Evolutionary conservation across 768 basidiomycete genomes (phyloP).

Genomic region (Lentinula raphanica): DNA sequence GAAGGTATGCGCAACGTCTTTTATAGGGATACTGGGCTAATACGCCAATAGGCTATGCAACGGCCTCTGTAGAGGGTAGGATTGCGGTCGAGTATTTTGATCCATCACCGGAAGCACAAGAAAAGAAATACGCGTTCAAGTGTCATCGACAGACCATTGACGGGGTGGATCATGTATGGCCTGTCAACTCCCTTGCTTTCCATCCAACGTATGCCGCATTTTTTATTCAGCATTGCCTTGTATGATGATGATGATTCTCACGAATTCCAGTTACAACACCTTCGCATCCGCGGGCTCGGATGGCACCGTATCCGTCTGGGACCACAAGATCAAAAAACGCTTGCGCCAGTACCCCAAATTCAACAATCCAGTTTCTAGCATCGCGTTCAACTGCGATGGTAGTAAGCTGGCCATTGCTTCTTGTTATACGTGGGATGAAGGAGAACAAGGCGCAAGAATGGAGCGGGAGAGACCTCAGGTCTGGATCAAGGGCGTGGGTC

Average conservation of each 20-base stretch:
- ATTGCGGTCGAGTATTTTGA: slow-evolving; percentile 98
- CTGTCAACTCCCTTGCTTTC: slow-evolving; percentile 92
- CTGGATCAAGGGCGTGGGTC: slow-evolving; percentile 59
- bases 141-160: slow-evolving; percentile 90
- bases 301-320: slow-evolving; percentile 93
- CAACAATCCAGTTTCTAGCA: slow-evolving; percentile 63
- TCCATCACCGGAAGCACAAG: slow-evolving; percentile 68
- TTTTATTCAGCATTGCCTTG: background rate
- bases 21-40: background rate
- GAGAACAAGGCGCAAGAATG: slow-evolving; percentile 59
- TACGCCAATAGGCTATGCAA: slow-evolving; percentile 70
- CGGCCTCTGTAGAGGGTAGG: slow-evolving; percentile 89
- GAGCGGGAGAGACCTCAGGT: slow-evolving; percentile 58
- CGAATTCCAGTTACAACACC: slow-evolving; percentile 68
- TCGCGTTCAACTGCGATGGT: slow-evolving; percentile 83
- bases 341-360: slow-evolving; percentile 87
- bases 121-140: slow-evolving; percentile 92
- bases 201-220: slow-evolving; percentile 62
- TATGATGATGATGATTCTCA: background rate
- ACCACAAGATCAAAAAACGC: slow-evolving; percentile 93
- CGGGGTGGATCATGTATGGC: slow-evolving; percentile 93
- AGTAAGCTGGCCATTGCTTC: slow-evolving; percentile 77
- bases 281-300: slow-evolving; percentile 96
- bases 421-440: slow-evolving; percentile 89
- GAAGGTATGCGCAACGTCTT: slow-evolving; percentile 52